These are phyloP conservation scores for Butyriboletus appendiculatus DNA, from an alignment of 1,284 basidiomycete genomes.

Conservation along the genomic window DNA sequence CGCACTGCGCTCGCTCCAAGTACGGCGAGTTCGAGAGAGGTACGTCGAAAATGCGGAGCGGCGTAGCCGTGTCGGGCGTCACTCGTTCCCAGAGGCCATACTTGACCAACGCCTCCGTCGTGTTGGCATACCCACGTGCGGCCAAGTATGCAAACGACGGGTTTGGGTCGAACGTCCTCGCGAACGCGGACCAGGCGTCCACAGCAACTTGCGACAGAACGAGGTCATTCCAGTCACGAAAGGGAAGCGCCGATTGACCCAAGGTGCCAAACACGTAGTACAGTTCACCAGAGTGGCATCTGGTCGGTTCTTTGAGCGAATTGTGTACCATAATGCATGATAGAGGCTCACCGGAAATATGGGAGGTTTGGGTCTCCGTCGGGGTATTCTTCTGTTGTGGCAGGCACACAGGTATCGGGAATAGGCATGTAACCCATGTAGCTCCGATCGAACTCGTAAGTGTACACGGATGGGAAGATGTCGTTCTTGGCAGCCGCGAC, in stretches of 20 bases:
- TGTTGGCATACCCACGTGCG: conserved; percentile 32
- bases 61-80: not conserved
- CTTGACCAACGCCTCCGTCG: conserved; percentile 1
- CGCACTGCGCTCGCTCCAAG: conserved; percentile 13
- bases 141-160: conserved; percentile 37
- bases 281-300: conserved; percentile 43
- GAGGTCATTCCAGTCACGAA: conserved; percentile 41
- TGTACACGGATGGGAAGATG: conserved; percentile 37
- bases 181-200: conserved; percentile 42
- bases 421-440: conserved; percentile 41
- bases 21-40: conserved; percentile 10
- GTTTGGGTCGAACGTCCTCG: conserved; percentile 35
- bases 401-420: conserved; percentile 38
- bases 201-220: conserved; percentile 39
- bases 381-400: conserved; percentile 34
- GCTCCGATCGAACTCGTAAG: conserved; percentile 42
- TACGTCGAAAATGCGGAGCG: conserved; percentile 9
- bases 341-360: conserved; percentile 25
- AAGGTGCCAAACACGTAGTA: conserved; percentile 41
- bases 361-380: conserved; percentile 36
- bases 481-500: conserved; percentile 35
- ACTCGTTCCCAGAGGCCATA: conserved; percentile 1
- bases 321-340: no score
- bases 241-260: conserved; percentile 33
- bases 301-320: not conserved